These are phyloP conservation scores for Xylaria sp. DNA, from an alignment of 2,329 filamentous ascomycete genomes.

Conservation along the genomic window DNA sequence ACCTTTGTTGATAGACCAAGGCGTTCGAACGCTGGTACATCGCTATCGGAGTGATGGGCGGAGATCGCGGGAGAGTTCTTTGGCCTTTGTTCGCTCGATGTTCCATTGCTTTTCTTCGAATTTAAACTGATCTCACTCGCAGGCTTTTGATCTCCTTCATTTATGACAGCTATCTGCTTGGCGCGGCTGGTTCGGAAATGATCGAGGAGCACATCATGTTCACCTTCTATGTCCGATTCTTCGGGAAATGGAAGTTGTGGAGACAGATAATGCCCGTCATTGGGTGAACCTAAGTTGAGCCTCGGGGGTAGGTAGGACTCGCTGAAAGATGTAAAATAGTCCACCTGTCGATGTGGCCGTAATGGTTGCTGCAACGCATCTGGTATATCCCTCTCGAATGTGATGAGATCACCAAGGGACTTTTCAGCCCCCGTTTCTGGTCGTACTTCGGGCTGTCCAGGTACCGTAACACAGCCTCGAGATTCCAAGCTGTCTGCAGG, in stretches of 20 bases:
- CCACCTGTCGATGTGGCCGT: constrained; percentile 42
- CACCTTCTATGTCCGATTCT: constrained; percentile 40
- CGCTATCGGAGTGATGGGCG: constrained; percentile 47
- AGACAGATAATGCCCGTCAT: constrained; percentile 39
- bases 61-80: constrained; percentile 46
- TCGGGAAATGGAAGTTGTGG: constrained; percentile 41
- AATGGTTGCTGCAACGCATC: constrained; percentile 32
- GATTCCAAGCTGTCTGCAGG: neutral
- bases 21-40: constrained; percentile 47
- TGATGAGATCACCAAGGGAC: constrained; percentile 35
- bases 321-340: constrained; percentile 49
- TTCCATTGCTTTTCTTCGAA: constrained; percentile 28
- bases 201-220: constrained; percentile 29
- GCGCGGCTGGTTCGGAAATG: constrained; percentile 13
- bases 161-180: neutral
- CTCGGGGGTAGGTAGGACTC: constrained; percentile 48
- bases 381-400: constrained; percentile 35
- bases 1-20: constrained; percentile 45
- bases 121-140: constrained; percentile 1
- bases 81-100: constrained; percentile 31
- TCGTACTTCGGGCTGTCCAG: constrained; percentile 24
- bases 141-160: constrained; percentile 26
- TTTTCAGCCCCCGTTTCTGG: constrained; percentile 12
- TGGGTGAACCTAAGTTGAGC: constrained; percentile 44
- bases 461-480: constrained; percentile 16